Evolutionary conservation across 805 yeast genomes (phyloP).

Genomic region (Blastobotrys chiropterorum): DNA sequence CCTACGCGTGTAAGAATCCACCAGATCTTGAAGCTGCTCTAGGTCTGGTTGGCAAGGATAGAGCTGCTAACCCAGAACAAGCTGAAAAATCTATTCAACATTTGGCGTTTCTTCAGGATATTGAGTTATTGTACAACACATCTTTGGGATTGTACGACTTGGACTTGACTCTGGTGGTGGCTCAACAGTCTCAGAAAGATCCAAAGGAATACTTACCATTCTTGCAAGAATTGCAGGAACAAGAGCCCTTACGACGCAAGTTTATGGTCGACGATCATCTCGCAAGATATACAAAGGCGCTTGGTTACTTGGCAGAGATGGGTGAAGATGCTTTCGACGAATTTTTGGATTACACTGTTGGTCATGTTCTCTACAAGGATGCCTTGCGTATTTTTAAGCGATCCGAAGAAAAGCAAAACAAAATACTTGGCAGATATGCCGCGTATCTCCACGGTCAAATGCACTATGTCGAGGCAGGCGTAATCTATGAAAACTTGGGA

Average conservation of each 20-base stretch:
- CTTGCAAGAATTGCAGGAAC: conserved; percentile 68
- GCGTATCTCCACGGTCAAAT: conserved; percentile 49
- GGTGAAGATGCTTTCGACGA: conserved; percentile 38
- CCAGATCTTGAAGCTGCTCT: conserved; percentile 78
- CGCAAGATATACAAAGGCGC: conserved; percentile 61
- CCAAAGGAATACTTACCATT: conserved; percentile 96
- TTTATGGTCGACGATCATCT: conserved; percentile 77
- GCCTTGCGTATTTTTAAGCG: conserved; percentile 63
- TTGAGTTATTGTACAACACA: conserved; percentile 68
- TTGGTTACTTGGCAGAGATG: conserved; percentile 66
- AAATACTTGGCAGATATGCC: conserved; percentile 58
- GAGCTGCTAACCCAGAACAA: conserved; percentile 38
- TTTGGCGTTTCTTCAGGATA: conserved; percentile 85
- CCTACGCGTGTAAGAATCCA: conserved; percentile 87
- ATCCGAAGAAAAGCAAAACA: conserved; percentile 46
- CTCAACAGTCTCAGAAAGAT: conserved; percentile 96
- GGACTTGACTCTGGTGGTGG: conserved; percentile 70
- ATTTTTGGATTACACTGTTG: conserved; percentile 59
- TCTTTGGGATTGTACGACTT: conserved; percentile 81
- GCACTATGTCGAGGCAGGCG: conserved; percentile 67
- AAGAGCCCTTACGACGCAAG: conserved; percentile 56
- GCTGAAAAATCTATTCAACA: conserved; percentile 71
- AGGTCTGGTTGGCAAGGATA: conserved; percentile 48
- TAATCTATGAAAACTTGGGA: conserved; percentile 65
- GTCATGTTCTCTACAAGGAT: conserved; percentile 60